phyloP scores from a whole-genome alignment of 1,139 yeast species.

The Geotrichum histeridarum region DNA sequence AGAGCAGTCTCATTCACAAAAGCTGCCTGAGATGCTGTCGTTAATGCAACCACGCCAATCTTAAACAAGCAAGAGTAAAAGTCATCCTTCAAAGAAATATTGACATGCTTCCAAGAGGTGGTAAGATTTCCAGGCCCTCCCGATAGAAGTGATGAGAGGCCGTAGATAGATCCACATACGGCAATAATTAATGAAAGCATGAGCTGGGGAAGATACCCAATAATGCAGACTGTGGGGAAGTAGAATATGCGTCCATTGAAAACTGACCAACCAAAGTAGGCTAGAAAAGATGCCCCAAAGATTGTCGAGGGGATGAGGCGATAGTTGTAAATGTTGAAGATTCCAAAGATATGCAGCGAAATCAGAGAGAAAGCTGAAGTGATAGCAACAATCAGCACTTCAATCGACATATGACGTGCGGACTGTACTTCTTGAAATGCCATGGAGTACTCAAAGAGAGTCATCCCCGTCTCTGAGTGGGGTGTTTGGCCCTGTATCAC shows the following conservation, averaged over 20 bases:
- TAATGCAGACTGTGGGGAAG: constrained; percentile 52
- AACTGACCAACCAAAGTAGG: constrained; percentile 43
- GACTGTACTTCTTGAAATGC: constrained; percentile 67
- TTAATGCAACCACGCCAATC: constrained; percentile 57
- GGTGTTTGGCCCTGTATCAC: constrained; percentile 57
- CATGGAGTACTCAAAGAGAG: constrained; percentile 66
- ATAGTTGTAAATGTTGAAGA: constrained; percentile 49
- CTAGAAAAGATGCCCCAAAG: constrained; percentile 49
- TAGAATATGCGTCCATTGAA: constrained; percentile 41
- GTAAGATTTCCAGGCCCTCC: constrained; percentile 50
- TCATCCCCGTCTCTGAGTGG: constrained; percentile 61
- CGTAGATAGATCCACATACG: constrained; percentile 49
- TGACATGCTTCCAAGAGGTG: constrained; percentile 32
- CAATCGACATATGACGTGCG: constrained; percentile 49
- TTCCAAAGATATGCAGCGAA: constrained; percentile 54
- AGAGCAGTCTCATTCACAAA: constrained; percentile 56
- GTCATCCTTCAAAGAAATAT: constrained; percentile 50
- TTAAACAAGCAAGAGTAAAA: constrained; percentile 59
- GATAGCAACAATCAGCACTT: constrained; percentile 48
- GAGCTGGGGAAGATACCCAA: constrained; percentile 60
- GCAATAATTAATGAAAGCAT: constrained; percentile 47
- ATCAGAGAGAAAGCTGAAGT: constrained; percentile 54
- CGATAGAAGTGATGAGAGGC: constrained; percentile 50
- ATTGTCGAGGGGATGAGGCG: constrained; percentile 59
- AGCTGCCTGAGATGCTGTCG: constrained; percentile 62